These are phyloP conservation scores for Auricularia sp. DNA, from an alignment of 768 basidiomycete genomes.

Conservation along the genomic window DNA sequence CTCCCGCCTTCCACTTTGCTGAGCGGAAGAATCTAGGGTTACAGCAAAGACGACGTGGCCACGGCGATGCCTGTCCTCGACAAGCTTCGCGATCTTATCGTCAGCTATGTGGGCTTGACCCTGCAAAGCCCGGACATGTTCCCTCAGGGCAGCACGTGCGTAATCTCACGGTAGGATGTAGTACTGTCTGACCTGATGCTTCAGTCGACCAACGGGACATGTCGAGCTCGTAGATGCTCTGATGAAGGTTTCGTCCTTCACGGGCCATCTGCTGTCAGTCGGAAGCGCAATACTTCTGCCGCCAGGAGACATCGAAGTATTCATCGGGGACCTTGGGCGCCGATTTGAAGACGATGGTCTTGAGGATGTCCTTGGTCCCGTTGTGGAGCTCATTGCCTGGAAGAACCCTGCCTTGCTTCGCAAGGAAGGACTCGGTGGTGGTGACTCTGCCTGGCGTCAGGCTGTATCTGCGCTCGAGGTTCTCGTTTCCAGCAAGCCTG, in stretches of 20 bases:
- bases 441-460: constrained; percentile 77
- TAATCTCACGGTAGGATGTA: constrained; percentile 23
- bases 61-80: constrained; percentile 56
- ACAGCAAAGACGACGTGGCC: constrained; percentile 51
- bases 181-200: not conserved
- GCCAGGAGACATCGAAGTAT: constrained; percentile 55
- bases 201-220: constrained; percentile 62
- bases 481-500: constrained; percentile 69
- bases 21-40: constrained; percentile 29
- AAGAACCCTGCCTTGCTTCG: constrained; percentile 49
- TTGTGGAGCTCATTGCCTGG: constrained; percentile 50
- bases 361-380: constrained; percentile 66
- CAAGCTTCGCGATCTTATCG: constrained; percentile 67
- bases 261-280: constrained; percentile 49
- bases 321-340: constrained; percentile 72
- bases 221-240: constrained; percentile 77
- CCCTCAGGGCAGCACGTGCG: constrained; percentile 63
- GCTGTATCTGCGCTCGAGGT: constrained; percentile 72
- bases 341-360: constrained; percentile 79
- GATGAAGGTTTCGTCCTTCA: constrained; percentile 58
- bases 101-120: constrained; percentile 81
- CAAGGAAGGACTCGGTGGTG: constrained; percentile 59
- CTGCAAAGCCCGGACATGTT: constrained; percentile 94
- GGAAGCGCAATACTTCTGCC: constrained; percentile 44
- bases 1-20: too few relatives aligned